phyloP scores from a whole-genome alignment of 2,329 filamentous ascomycete species.

The Sporothrix dimorphospora region DNA sequence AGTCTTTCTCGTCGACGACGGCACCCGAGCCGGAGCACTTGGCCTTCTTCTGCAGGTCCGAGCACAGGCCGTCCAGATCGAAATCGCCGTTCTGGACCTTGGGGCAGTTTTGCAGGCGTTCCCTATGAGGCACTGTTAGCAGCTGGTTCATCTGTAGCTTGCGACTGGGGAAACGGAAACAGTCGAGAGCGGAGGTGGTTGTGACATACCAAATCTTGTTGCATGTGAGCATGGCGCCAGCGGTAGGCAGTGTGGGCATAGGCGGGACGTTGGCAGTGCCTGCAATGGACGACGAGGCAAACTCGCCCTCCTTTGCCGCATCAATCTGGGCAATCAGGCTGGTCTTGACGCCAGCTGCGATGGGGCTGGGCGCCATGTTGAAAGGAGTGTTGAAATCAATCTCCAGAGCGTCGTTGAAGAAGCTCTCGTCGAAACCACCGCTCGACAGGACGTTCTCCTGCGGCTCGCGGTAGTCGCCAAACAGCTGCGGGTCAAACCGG shows the following conservation, averaged over 20 bases:
- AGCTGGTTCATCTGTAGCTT: too few relatives aligned
- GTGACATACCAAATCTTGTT: slow-evolving; percentile 96
- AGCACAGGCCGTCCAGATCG: slow-evolving; percentile 90
- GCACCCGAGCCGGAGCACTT: slow-evolving; percentile 91
- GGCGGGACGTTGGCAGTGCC: slow-evolving; percentile 60
- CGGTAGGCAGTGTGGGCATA: neutral
- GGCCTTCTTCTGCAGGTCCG: slow-evolving; percentile 91
- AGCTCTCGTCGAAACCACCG: slow-evolving; percentile 69
- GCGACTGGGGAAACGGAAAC: too few relatives aligned
- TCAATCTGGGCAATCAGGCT: slow-evolving; percentile 80
- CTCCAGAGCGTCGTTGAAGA: slow-evolving; percentile 77
- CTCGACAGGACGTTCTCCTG: slow-evolving; percentile 76
- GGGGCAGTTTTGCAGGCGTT: slow-evolving; percentile 82
- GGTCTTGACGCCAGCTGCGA: slow-evolving; percentile 53
- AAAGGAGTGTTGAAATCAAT: slow-evolving; percentile 81
- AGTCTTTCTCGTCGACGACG: slow-evolving; percentile 85
- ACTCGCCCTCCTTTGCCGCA: slow-evolving; percentile 68
- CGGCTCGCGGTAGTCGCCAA: slow-evolving; percentile 88
- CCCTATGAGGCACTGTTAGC: too few relatives aligned
- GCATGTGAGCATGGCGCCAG: slow-evolving; percentile 72
- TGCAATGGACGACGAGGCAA: slow-evolving; percentile 30
- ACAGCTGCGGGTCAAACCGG: slow-evolving; percentile 88
- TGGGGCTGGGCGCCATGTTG: slow-evolving; percentile 61
- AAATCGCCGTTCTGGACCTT: slow-evolving; percentile 90
- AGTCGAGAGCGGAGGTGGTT: too few relatives aligned